Evolutionary conservation across 306 rosid genomes (phyloP), one percentile per base, ranked within the genome.

Genomic region (Quercus cerris): DNA sequence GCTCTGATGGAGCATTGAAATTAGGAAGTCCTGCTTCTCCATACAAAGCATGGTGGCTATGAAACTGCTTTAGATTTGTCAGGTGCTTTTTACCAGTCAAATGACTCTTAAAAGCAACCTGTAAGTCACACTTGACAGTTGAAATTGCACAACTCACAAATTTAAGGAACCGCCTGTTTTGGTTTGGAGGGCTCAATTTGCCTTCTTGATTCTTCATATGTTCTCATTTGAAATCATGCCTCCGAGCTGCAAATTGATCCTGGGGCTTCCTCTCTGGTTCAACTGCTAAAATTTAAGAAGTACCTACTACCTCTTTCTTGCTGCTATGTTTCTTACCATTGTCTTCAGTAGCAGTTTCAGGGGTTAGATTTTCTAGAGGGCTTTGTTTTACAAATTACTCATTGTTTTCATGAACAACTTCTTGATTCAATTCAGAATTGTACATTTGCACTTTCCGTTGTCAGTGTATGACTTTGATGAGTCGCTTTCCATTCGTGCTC

Each of bases 21-120:
- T 78, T 85, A 41, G 88, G 72, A 55, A 87, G 87, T 54, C 90
- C 94, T 12, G 9, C 80, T 74, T 81, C 86, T 87, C 85, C 86
- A 22, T 81, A 61, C 70, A 73, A 61, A 75, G 88, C 84, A 56
- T 80, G 88, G 79, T 59, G 82, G 22, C 91, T 88, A 61, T 87
- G 83, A 72, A 83, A 92, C n/a, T 91, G 87, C 82, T 78, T 88
- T 5, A 92, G 86, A 56, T 61, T 88, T 0, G 90, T 72, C 23
- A 76, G 73, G 85, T 93, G 98, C 79, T 87, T 93, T 82, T 87
- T 93, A 56, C 98, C 97, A 14, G 56, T 77, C 87, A 90, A 22
- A 82, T 91, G 98, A 81, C 90, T 91, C 71, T 93, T 85, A 71
- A 84, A 88, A 74, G 90, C 97, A 63, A 83, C 85, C 80, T 5